Conservation (phyloP, 441 rosid species). For the Arabidopsis lyrata region DNA sequence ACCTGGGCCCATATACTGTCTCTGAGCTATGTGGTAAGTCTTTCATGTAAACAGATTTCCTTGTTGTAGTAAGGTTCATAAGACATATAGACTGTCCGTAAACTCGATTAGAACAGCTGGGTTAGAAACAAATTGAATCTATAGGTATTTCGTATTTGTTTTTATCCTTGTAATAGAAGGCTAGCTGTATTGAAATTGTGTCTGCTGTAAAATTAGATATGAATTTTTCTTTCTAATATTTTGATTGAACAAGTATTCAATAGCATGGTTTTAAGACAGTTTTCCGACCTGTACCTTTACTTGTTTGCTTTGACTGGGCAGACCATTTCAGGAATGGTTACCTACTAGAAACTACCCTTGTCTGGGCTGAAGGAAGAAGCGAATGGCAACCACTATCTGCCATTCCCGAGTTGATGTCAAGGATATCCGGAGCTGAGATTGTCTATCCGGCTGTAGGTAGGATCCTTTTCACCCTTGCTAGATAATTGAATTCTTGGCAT, state of each 20-base stretch:
- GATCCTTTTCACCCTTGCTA: constrained; percentile 10
- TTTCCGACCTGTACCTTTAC: constrained; percentile 53
- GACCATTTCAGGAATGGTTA: constrained; percentile 85
- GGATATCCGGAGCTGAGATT: constrained; percentile 51
- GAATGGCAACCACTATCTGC: constrained; percentile 84
- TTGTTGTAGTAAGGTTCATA: constrained; percentile 1
- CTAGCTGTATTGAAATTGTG: not conserved
- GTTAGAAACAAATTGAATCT: constrained; percentile 12
- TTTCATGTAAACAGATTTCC: not conserved
- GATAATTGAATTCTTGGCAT: not conserved
- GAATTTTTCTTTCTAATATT: constrained; percentile 1
- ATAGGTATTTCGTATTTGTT: not conserved
- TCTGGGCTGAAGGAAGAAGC: constrained; percentile 87
- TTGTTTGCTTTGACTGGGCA: constrained; percentile 69
- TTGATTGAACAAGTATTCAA: not conserved
- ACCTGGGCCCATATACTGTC: constrained; percentile 44
- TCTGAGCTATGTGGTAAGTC: constrained; percentile 45
- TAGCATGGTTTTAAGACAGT: constrained; percentile 52
- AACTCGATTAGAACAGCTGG: not conserved
- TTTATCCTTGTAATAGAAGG: not conserved
- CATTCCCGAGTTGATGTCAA: constrained; percentile 65
- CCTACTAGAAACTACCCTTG: constrained; percentile 68
- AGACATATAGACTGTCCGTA: not conserved
- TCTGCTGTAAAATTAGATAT: not conserved
- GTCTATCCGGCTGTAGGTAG: constrained; percentile 52